Conservation (phyloP, 768 basidiomycete genomes). For the Trametes maxima region DNA sequence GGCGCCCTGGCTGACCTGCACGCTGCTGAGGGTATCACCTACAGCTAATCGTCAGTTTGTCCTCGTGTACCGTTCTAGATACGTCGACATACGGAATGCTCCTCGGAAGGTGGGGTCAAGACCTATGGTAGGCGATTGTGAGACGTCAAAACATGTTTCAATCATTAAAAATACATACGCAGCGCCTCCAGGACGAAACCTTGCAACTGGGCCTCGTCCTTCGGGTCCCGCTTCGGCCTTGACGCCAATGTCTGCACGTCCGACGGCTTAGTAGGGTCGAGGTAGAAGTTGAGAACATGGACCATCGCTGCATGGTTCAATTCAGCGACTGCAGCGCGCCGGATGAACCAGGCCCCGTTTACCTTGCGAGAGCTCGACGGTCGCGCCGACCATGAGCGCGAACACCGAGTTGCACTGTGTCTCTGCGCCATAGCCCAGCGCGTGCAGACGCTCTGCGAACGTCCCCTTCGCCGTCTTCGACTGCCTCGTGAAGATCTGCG, state of each 20-base stretch:
- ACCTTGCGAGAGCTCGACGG: slow-evolving; percentile 74
- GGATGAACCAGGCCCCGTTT: slow-evolving; percentile 23
- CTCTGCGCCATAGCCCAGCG: slow-evolving; percentile 57
- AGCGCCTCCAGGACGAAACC: slow-evolving; percentile 70
- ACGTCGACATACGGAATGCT: slow-evolving; percentile 63
- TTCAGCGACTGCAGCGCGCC: background rate
- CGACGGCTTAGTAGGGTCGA: slow-evolving; percentile 48
- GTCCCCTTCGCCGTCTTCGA: slow-evolving; percentile 47
- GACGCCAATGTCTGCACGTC: slow-evolving; percentile 22
- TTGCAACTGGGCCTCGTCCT: slow-evolving; percentile 48
- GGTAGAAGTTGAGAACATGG: slow-evolving; percentile 65
- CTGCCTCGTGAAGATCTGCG: slow-evolving; percentile 50
- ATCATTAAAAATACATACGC: slow-evolving; percentile 46
- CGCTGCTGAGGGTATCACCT: slow-evolving; percentile 53
- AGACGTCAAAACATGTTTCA: background rate
- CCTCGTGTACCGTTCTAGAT: no score
- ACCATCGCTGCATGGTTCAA: slow-evolving; percentile 50
- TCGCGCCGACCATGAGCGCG: slow-evolving; percentile 67
- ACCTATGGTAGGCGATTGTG: slow-evolving; percentile 42
- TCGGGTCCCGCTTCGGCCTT: slow-evolving; percentile 24
- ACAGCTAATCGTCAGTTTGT: background rate
- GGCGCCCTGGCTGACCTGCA: slow-evolving; percentile 43
- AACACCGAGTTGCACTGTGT: slow-evolving; percentile 69
- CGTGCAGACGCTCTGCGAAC: slow-evolving; percentile 58
- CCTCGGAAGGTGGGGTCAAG: slow-evolving; percentile 75